Percentiles rank a stretch among this genome's conserved stretches.
Conservation (phyloP, 2,329 filamentous ascomycete species). For the Westerdykella sp. region DNA sequence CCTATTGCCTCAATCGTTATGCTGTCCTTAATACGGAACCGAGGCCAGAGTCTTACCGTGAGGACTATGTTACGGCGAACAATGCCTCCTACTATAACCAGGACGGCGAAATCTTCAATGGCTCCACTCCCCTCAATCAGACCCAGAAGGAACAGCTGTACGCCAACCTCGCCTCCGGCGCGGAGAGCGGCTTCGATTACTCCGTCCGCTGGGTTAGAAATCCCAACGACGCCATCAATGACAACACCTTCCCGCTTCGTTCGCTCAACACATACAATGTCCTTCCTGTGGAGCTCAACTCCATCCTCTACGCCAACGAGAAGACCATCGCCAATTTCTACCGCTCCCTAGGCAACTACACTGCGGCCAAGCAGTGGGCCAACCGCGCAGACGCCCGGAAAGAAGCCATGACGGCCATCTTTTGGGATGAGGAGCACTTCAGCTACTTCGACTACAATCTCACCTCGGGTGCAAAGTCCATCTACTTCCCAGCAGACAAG, state of each 20-base stretch:
- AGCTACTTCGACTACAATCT: constrained; percentile 66
- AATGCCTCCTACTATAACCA: constrained; percentile 57
- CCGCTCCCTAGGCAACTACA: constrained; percentile 46
- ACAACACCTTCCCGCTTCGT: constrained; percentile 60
- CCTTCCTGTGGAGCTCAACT: constrained; percentile 61
- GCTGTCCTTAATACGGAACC: constrained; percentile 59
- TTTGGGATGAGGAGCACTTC: constrained; percentile 59
- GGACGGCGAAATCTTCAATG: constrained; percentile 55
- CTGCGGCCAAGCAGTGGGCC: constrained; percentile 47
- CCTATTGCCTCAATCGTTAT: constrained; percentile 55
- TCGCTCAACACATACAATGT: constrained; percentile 55
- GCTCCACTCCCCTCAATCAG: constrained; percentile 46
- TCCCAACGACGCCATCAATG: constrained; percentile 52
- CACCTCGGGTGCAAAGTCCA: constrained; percentile 51
- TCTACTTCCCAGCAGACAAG: constrained; percentile 44
- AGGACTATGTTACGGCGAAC: constrained; percentile 61
- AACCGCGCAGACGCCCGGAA: constrained; percentile 49
- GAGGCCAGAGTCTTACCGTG: constrained; percentile 60
- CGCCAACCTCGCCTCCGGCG: constrained; percentile 57
- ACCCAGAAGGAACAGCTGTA: constrained; percentile 51
- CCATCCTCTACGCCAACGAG: constrained; percentile 62
- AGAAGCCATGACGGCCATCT: constrained; percentile 55
- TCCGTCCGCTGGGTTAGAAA: constrained; percentile 52
- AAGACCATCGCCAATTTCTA: constrained; percentile 53
- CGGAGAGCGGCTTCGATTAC: constrained; percentile 64